Evolutionary conservation across 768 basidiomycete species (phyloP), one percentile per base, ranked within the genome.

Genomic region (Tephrocybe sp.): DNA sequence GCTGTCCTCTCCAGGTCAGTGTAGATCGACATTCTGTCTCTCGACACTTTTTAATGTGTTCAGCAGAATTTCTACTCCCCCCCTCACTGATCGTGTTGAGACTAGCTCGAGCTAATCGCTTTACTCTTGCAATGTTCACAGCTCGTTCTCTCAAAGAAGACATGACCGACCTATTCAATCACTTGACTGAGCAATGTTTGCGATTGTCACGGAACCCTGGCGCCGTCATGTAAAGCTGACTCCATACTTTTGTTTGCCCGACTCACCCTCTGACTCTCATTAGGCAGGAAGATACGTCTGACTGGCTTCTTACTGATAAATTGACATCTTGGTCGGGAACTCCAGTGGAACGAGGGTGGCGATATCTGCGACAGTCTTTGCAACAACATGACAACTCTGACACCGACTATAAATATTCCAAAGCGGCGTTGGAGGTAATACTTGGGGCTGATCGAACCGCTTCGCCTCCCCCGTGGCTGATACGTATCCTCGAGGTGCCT

Each of bases 231-330:
- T 89, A 65, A 59, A 79, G 68, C 45, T 45, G 34, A 8, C 47
- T 50, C 30, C 30, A 42, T 47, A 44, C 45, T 37, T 32, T 18
- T 44, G 44, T 50, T 40, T 18, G 9, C 31, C n/a, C 47, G 35
- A 56, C 21, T 47, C 56, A 13, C 52, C 49, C 50, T 31, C 19
- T 42, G 49, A 40, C 56, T 40, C 66, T 35, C 16, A 47, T 21
- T 44, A 93, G 91, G 40, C 77, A 79, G 67, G 82, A 85, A 57
- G 82, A 88, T 47, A 80, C 78, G 3, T 82, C 83, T 1, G 83
- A 87, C 54, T 98, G 95, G 94, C 74, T 98, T 27, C 72, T 90
- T 30, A 85, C 85, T 16, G 89, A 92, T 60, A 82, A 85, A 51
- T 78, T 90, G 9, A 77, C 84, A 2, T 86, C 88, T 0, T 96